A percentile compares a stretch with the other conserved stretches of the same genome.
Conservation (phyloP, 139 green algal genomes). For the Astrephomene gubernaculifera region DNA sequence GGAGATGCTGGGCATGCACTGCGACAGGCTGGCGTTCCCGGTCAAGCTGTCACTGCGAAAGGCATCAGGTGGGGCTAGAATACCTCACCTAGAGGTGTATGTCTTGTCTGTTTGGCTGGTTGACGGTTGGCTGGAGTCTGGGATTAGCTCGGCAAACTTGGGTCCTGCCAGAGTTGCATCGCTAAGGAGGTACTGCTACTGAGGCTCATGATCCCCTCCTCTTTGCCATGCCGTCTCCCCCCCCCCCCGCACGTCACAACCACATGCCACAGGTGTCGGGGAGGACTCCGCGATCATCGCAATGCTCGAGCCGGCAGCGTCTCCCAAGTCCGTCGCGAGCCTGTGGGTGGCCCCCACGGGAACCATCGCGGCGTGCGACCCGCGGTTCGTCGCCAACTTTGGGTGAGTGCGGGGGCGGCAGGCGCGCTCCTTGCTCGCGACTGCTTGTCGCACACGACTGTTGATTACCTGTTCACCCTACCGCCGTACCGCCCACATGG, state of each 20-base stretch:
- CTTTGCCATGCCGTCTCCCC: too few species aligned
- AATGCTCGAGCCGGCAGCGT: not conserved
- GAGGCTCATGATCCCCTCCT: too few species aligned
- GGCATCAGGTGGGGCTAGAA: constrained; percentile 24
- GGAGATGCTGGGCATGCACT: constrained; percentile 39
- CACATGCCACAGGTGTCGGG: constrained; percentile 34
- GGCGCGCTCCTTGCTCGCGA: too few species aligned
- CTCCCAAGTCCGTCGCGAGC: not conserved
- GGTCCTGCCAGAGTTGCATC: too few species aligned
- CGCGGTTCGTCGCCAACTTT: constrained; percentile 14
- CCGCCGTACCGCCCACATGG: too few species aligned
- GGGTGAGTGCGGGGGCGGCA: too few species aligned
- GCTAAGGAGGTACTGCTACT: too few species aligned
- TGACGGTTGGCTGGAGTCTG: not conserved
- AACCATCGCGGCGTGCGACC: constrained; percentile 6
- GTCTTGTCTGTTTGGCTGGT: not conserved
- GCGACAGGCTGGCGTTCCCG: constrained; percentile 18
- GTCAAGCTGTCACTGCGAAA: constrained; percentile 7
- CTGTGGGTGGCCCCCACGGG: constrained; percentile 26
- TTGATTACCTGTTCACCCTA: too few species aligned
- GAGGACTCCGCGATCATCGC: constrained; percentile 27
- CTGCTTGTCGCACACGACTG: too few species aligned
- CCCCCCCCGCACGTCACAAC: too few species aligned
- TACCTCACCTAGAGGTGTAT: not conserved
- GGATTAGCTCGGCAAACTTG: not conserved